Evolutionary conservation across 768 basidiomycete genomes (phyloP).

Genomic region (Lanmaoa rubissima): DNA sequence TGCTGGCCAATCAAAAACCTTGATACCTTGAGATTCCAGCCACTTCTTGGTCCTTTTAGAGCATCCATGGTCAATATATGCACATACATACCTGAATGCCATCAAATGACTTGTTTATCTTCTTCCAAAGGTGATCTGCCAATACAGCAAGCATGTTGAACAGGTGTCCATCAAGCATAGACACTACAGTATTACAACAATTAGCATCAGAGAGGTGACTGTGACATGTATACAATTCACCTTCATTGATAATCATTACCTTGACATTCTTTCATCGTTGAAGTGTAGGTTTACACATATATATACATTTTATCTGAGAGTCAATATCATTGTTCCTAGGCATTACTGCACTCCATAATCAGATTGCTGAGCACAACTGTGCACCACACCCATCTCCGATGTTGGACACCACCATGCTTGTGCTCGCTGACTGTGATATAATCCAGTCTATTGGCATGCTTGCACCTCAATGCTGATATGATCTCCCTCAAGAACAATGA

Average conservation of each 20-base stretch:
- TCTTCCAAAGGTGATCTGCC: slow-evolving; percentile 50
- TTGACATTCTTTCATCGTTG: slow-evolving; percentile 57
- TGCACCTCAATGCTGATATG: slow-evolving; percentile 46
- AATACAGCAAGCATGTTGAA: slow-evolving; percentile 60
- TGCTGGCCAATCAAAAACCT: too few species aligned
- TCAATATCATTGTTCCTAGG: slow-evolving; percentile 42
- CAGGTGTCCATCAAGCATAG: slow-evolving; percentile 65
- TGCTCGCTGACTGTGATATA: slow-evolving; percentile 46
- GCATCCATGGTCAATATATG: background rate
- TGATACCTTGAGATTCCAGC: too few species aligned
- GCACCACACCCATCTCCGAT: slow-evolving; percentile 37
- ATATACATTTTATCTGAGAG: slow-evolving; percentile 48
- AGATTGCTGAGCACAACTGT: background rate
- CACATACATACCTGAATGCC: slow-evolving; percentile 53
- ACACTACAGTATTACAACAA: slow-evolving; percentile 39
- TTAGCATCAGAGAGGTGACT: background rate
- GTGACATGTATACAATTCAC: slow-evolving; percentile 31
- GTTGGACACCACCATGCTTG: slow-evolving; percentile 47
- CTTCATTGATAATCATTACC: slow-evolving; percentile 65
- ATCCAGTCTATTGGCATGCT: slow-evolving; percentile 32
- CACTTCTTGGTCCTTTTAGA: too few species aligned
- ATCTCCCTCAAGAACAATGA: slow-evolving; percentile 58
- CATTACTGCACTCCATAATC: slow-evolving; percentile 50
- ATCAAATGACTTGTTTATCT: slow-evolving; percentile 54
- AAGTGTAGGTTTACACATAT: slow-evolving; percentile 50